Base-by-base conservation (phyloP, 495 filamentous ascomycete species). In the Tetracladium marchalianum region DNA sequence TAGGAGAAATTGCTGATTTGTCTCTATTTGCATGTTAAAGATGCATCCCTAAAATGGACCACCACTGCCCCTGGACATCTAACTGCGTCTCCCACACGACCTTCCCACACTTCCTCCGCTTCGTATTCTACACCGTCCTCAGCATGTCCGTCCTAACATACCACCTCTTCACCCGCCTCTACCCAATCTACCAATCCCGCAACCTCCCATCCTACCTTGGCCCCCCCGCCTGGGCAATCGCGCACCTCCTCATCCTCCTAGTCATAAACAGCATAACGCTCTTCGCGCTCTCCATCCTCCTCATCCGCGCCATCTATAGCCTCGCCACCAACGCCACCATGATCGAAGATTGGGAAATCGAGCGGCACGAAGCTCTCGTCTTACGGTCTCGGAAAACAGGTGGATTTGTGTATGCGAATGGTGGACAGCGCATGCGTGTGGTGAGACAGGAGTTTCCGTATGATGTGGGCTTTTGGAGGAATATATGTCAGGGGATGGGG, bases 31-130 rank as follows among this genome's bases (percentile, higher is more conserved):
- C n/a, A n/a, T n/a, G n/a, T n/a, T n/a, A 15, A n/a, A 87, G 82
- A 62, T 98, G 92, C 64, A 82, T 97, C 48, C 85, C 89, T 1
- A 89, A 86, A 61, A 97, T 98, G 93, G 92, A 98, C 69, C 92
- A 98, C 64, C 92, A 98, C 66, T 98, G 92, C 58, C 90, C 92
- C 0, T 98, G 92, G 92, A 96, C 89, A 1, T 66, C 69, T 36
- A 96, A 93, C 61, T 98, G 92, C 65, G 87, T 97, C 36, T 95
- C 89, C 2, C 75, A 94, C 60, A 78, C 81, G 43, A 93, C 90
- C 11, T 84, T 82, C 51, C 81, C 84, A 6, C 82, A 82, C 54
- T 82, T 85, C 63, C 59, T 83, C 36, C 75, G 81, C 41, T 81
- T 87, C 55, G 52, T 85, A 39, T 73, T 83, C 58, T 84, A 80